Evolutionary conservation across 83 land plant species (phyloP).

Genomic region (Larix sibirica): DNA sequence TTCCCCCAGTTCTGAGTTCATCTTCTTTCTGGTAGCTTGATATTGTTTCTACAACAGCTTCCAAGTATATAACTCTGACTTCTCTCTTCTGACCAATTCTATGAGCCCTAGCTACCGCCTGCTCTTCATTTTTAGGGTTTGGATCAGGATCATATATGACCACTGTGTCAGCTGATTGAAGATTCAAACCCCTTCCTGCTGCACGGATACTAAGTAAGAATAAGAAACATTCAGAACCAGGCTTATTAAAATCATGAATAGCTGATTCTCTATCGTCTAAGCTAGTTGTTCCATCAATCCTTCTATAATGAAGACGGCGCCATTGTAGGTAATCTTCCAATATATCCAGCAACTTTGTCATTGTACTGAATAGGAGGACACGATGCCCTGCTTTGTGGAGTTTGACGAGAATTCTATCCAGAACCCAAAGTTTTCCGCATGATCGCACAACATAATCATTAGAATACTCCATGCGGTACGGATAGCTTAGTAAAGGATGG

Average conservation of each 20-base stretch:
- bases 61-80: conserved; percentile 98
- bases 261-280: conserved; percentile 97
- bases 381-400: conserved; percentile 94
- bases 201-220: conserved; percentile 99
- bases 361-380: conserved; percentile 97
- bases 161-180: conserved; percentile 98
- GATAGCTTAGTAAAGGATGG: conserved; percentile 94
- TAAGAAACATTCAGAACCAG: conserved; percentile 87
- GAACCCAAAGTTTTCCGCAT: conserved; percentile 98
- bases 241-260: conserved; percentile 94
- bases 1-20: conserved; percentile 88
- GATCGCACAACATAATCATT: conserved; percentile 82
- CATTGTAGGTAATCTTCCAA: conserved; percentile 96
- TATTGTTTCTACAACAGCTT: conserved; percentile 96
- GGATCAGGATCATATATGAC: conserved; percentile 99
- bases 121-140: conserved; percentile 99
- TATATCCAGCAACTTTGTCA: conserved; percentile 98
- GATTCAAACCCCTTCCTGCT: conserved; percentile 98
- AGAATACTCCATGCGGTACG: conserved; percentile 66
- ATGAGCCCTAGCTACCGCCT: conserved; percentile 99
- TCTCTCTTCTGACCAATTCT: conserved; percentile 98
- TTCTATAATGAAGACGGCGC: conserved; percentile 80
- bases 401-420: conserved; percentile 93
- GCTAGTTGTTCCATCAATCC: conserved; percentile 98
- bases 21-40: conserved; percentile 95